Evolutionary conservation across 1,284 basidiomycete genomes (phyloP).

Genomic region (Athelia psychrophila): DNA sequence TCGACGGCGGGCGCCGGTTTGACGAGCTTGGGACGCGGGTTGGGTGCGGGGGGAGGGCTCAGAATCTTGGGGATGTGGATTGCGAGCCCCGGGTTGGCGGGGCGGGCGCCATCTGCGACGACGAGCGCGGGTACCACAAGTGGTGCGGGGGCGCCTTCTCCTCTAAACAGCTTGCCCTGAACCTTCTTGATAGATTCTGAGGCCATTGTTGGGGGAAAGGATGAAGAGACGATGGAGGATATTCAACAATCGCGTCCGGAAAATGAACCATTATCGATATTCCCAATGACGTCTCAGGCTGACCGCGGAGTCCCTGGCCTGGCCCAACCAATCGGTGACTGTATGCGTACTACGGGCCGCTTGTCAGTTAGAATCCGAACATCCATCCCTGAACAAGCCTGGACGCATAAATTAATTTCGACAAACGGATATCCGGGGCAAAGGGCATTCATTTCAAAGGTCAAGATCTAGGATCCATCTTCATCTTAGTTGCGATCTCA

Average conservation of each 20-base stretch:
- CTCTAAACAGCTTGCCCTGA: constrained; percentile 75
- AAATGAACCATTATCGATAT: no score
- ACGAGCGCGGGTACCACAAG: constrained; percentile 12
- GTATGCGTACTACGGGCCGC: no score
- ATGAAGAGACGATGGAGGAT: neutral
- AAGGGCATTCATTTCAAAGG: no score
- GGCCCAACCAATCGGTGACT: no score
- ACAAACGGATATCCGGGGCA: no score
- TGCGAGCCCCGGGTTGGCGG: constrained; percentile 53
- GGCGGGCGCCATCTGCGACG: constrained; percentile 21
- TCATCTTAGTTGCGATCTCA: no score
- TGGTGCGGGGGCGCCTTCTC: constrained; percentile 23
- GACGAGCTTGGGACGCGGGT: constrained; percentile 42
- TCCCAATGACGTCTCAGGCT: no score
- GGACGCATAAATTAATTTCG: no score
- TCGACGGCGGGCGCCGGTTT: constrained; percentile 37
- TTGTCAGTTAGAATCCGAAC: no score
- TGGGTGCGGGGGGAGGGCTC: constrained; percentile 24
- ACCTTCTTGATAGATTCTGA: constrained; percentile 55
- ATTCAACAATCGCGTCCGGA: neutral
- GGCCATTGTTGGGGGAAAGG: constrained; percentile 24
- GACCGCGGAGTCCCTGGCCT: no score
- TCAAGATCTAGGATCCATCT: no score
- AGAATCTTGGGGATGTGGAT: constrained; percentile 73
- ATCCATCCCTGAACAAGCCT: no score